Evolutionary conservation across 1,139 yeast species (phyloP).

Genomic region (Debaryomycetaceae sp.): DNA sequence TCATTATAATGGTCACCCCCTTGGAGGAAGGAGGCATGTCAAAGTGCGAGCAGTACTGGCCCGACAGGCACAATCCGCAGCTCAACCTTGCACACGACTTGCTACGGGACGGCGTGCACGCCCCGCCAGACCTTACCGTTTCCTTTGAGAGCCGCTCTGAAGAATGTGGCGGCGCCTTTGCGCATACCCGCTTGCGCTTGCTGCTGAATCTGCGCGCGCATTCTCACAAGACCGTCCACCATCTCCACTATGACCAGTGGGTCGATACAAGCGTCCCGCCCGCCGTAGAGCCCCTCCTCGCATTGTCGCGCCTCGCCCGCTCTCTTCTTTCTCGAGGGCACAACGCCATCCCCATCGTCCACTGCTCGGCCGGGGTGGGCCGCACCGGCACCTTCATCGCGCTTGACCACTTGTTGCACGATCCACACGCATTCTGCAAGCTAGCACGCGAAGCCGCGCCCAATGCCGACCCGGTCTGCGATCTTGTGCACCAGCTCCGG

Average conservation of each 20-base stretch:
- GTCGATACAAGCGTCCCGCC: constrained; percentile 42
- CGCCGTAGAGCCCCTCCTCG: constrained; percentile 26
- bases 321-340: too few relatives aligned
- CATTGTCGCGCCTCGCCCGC: constrained; percentile 16
- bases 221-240: constrained; percentile 35
- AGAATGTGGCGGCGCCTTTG: constrained; percentile 16
- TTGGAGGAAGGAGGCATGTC: constrained; percentile 45
- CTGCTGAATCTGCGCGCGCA: constrained; percentile 7
- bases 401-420: constrained; percentile 42
- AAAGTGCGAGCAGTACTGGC: constrained; percentile 80
- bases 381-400: constrained; percentile 74
- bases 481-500: constrained; percentile 29
- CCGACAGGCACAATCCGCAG: constrained; percentile 12
- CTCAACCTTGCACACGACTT: constrained; percentile 13
- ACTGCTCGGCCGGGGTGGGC: constrained; percentile 84
- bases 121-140: constrained; percentile 10
- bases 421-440: constrained; percentile 4
- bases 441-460: constrained; percentile 2
- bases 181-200: constrained; percentile 16
- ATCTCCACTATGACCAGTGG: constrained; percentile 47
- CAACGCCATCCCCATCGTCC: constrained; percentile 37
- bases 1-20: constrained; percentile 84
- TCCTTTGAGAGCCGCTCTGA: constrained; percentile 10
- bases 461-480: constrained; percentile 7
- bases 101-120: constrained; percentile 14